Percentiles rank a stretch among this genome's conserved stretches.
phyloP scores from a whole-genome alignment of 192 early-diverging fungal species.

The Anaeromyces robustus region DNA sequence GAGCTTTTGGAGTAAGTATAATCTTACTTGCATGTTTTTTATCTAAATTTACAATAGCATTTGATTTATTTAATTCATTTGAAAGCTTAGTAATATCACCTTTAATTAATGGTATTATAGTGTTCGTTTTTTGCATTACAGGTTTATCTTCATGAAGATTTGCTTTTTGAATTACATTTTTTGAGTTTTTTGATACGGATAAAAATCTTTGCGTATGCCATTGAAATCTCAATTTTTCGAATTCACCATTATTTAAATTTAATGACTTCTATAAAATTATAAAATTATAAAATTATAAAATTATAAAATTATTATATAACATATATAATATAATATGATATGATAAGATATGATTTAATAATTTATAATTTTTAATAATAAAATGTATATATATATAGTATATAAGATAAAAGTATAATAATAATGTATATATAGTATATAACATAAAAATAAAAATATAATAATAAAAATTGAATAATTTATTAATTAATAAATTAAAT shows the following conservation, averaged over 20 bases:
- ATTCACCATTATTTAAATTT: neutral
- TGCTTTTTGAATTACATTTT: neutral
- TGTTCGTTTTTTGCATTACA: neutral
- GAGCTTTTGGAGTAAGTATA: neutral
- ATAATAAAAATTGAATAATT: too few relatives aligned
- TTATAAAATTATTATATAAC: too few relatives aligned
- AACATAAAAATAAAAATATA: too few relatives aligned
- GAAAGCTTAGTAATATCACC: neutral
- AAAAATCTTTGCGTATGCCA: neutral
- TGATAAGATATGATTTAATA: too few relatives aligned
- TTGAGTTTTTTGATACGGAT: neutral
- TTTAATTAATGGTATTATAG: neutral
- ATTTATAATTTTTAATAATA: too few relatives aligned
- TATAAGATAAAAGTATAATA: too few relatives aligned
- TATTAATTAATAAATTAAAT: too few relatives aligned
- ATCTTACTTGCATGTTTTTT: neutral
- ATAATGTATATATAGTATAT: too few relatives aligned
- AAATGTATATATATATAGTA: too few relatives aligned
- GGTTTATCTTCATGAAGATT: neutral
- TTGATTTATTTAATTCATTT: neutral
- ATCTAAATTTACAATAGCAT: neutral
- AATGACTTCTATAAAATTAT: neutral
- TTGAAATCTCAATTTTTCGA: neutral
- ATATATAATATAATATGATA: too few relatives aligned
- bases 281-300: neutral